A percentile compares a stretch with the other conserved stretches of the same genome.
Evolutionary conservation across 352 stramenopile genomes (phyloP).

Genomic region (Globisporangium carolinianum): DNA sequence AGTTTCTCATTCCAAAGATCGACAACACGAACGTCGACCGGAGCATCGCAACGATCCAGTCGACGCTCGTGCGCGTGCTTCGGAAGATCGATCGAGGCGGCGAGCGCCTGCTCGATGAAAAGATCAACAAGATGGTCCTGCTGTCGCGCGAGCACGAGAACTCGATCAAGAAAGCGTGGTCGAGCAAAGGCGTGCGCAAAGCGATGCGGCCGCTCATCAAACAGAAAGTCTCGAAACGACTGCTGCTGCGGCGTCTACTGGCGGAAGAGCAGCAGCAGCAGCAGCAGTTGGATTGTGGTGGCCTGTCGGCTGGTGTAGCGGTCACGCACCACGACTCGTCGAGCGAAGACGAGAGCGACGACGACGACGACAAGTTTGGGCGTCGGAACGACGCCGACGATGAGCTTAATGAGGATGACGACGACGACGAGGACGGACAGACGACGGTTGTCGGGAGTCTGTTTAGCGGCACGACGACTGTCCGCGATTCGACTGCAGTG

Average conservation of each 20-base stretch:
- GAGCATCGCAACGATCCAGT: slow-evolving; percentile 81
- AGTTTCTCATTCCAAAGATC: slow-evolving; percentile 84
- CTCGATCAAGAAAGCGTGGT: slow-evolving; percentile 85
- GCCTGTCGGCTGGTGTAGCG: slow-evolving; percentile 23
- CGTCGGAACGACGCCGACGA: slow-evolving; percentile 50
- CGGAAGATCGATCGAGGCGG: slow-evolving; percentile 72
- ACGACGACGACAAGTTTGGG: slow-evolving; percentile 25
- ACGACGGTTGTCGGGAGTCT: slow-evolving; percentile 77
- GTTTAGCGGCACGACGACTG: slow-evolving; percentile 57
- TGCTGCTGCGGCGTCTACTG: slow-evolving; percentile 69
- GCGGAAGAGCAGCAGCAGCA: slow-evolving; percentile 34
- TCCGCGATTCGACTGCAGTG: slow-evolving; percentile 22
- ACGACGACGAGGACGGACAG: slow-evolving; percentile 58
- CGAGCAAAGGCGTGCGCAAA: slow-evolving; percentile 80
- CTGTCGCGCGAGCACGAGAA: slow-evolving; percentile 83
- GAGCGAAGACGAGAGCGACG: slow-evolving; percentile 64
- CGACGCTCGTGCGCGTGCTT: slow-evolving; percentile 76
- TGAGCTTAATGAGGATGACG: slow-evolving; percentile 35
- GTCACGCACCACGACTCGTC: slow-evolving; percentile 45
- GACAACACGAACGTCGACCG: slow-evolving; percentile 88
- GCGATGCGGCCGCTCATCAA: slow-evolving; percentile 83
- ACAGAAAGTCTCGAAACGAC: slow-evolving; percentile 78
- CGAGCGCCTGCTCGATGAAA: slow-evolving; percentile 65
- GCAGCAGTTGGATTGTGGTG: too few relatives aligned
- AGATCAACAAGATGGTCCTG: slow-evolving; percentile 80